Evolutionary conservation across 176 grass and related monocot genomes (phyloP).

Genomic region (Ananas comosus): DNA sequence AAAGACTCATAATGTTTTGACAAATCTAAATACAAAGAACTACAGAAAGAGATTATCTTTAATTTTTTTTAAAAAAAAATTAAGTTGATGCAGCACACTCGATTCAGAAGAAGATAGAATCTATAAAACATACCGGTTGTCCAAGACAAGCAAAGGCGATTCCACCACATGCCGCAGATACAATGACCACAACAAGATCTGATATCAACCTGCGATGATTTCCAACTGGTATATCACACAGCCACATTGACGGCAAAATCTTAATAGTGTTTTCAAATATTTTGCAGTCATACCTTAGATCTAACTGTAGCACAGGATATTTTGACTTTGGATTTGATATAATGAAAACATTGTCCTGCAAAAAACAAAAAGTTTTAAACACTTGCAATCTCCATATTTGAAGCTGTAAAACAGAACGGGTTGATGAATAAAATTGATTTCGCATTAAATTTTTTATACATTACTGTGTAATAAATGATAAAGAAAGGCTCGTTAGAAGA

Average conservation of each 20-base stretch:
- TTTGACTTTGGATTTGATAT: slow-evolving; percentile 99
- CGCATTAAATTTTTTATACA: background rate
- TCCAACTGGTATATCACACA: slow-evolving; percentile 25
- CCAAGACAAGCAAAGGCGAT: slow-evolving; percentile 98
- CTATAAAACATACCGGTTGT: slow-evolving; percentile 47
- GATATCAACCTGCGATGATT: slow-evolving; percentile 82
- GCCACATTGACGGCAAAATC: background rate
- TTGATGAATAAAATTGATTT: slow-evolving; percentile 2
- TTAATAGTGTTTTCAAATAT: background rate
- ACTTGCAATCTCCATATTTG: too few relatives aligned
- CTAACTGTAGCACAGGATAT: slow-evolving; percentile 95
- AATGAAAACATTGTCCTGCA: slow-evolving; percentile 98
- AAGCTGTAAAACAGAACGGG: slow-evolving; percentile 16
- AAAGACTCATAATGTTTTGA: too few relatives aligned
- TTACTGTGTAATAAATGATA: background rate
- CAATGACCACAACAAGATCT: slow-evolving; percentile 97
- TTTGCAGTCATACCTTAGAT: slow-evolving; percentile 48
- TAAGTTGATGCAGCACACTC: background rate
- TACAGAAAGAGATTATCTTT: too few relatives aligned
- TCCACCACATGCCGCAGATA: slow-evolving; percentile 86
- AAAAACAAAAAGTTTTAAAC: background rate
- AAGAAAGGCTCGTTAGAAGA: background rate
- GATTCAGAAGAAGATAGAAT: background rate
- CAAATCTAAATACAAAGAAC: too few relatives aligned
- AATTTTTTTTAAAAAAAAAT: background rate